These are phyloP conservation scores for Eutypa lata DNA, from an alignment of 2,329 filamentous ascomycete genomes.

Conservation along the genomic window DNA sequence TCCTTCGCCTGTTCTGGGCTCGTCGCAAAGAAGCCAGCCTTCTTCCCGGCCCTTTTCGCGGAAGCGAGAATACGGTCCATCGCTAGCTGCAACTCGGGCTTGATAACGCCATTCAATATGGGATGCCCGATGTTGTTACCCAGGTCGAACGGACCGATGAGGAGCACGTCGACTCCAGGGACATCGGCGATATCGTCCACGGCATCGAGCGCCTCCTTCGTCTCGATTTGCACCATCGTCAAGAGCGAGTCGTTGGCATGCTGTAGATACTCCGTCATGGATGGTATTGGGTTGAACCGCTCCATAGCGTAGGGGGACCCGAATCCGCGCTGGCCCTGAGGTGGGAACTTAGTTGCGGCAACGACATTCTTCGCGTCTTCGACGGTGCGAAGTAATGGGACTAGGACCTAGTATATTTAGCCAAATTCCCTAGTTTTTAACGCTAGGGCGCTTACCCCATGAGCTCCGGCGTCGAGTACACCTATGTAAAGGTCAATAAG, in stretches of 20 bases:
- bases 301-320: constrained; percentile 54
- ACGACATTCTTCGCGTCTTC: constrained; percentile 51
- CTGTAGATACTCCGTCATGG: constrained; percentile 53
- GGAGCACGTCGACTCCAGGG: constrained; percentile 59
- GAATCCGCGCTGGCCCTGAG: constrained; percentile 50
- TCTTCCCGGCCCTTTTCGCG: constrained; percentile 60
- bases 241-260: constrained; percentile 55
- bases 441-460: constrained; percentile 41
- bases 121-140: constrained; percentile 62
- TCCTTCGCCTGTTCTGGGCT: constrained; percentile 52
- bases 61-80: constrained; percentile 57
- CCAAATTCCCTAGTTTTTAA: neutral
- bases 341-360: constrained; percentile 53
- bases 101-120: constrained; percentile 57
- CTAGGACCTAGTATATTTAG: constrained; percentile 37
- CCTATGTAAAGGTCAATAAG: constrained; percentile 33
- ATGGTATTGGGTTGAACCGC: constrained; percentile 44
- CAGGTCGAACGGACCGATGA: constrained; percentile 65
- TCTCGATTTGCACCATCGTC: constrained; percentile 68
- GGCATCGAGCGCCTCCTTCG: constrained; percentile 55
- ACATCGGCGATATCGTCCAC: constrained; percentile 62
- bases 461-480: constrained; percentile 56
- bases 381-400: constrained; percentile 52
- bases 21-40: constrained; percentile 59
- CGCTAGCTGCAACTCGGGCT: constrained; percentile 56